These are phyloP conservation scores for Babesia divergens DNA, from an alignment of 169 alveolate genomes.

Conservation along the genomic window DNA sequence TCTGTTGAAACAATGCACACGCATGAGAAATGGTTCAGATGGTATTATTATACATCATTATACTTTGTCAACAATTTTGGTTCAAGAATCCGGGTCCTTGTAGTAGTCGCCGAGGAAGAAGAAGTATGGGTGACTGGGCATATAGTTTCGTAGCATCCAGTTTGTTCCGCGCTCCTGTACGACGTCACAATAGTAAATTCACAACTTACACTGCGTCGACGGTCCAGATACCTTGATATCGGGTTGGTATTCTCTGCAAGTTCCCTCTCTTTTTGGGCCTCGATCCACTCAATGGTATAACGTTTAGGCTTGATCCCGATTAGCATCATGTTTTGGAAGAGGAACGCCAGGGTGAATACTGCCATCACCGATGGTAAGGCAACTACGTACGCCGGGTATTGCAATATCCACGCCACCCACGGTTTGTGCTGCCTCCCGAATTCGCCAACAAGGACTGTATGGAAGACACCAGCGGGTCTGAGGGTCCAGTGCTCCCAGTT, in stretches of 20 bases:
- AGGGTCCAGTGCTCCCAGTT: conserved; percentile 86
- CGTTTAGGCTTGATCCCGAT: conserved; percentile 85
- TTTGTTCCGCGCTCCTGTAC: conserved; percentile 83
- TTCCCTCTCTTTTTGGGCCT: conserved; percentile 84
- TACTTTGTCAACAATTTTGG: neutral
- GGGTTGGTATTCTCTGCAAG: conserved; percentile 87
- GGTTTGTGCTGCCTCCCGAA: conserved; percentile 82
- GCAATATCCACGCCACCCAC: conserved; percentile 71
- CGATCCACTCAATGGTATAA: conserved; percentile 84
- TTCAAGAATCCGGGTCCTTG: conserved; percentile 71
- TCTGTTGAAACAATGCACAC: neutral
- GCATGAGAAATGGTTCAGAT: neutral
- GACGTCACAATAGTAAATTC: neutral
- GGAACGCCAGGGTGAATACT: conserved; percentile 72
- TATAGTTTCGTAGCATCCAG: conserved; percentile 80
- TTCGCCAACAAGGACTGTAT: conserved; percentile 83
- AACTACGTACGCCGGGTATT: conserved; percentile 69
- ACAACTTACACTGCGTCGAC: conserved; percentile 74
- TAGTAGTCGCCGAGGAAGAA: conserved; percentile 74
- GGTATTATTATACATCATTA: neutral
- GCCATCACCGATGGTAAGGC: conserved; percentile 74
- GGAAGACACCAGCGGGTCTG: conserved; percentile 85
- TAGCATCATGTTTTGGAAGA: conserved; percentile 72
- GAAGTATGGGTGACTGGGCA: conserved; percentile 82
- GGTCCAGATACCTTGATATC: conserved; percentile 79